Percentiles rank a stretch among this genome's conserved stretches.
Evolutionary conservation across 345 rosid genomes (phyloP).

Genomic region (Laguncularia racemosa): DNA sequence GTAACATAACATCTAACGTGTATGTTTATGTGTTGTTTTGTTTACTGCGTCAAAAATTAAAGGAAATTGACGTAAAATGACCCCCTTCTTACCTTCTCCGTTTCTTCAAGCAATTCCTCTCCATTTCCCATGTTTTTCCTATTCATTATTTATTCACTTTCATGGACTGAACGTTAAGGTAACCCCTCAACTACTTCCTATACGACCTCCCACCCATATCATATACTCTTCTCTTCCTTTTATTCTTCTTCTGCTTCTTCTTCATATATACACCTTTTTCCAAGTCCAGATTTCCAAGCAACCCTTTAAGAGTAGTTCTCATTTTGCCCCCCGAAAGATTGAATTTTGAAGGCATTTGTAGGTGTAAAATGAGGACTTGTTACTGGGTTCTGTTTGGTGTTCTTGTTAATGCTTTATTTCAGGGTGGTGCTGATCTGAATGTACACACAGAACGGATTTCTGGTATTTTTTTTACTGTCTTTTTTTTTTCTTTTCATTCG

Average conservation of each 20-base stretch:
- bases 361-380: conserved; percentile 27
- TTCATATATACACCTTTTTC: conserved; percentile 26
- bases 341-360: conserved; percentile 1
- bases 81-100: conserved; percentile 23
- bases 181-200: conserved; percentile 61
- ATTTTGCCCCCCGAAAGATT: not conserved
- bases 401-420: conserved; percentile 18
- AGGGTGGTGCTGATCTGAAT: conserved; percentile 27
- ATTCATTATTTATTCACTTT: conserved; percentile 16
- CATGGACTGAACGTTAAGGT: conserved; percentile 46
- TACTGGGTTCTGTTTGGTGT: conserved; percentile 24
- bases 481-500: not conserved
- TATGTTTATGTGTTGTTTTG: too few relatives aligned
- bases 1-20: too few relatives aligned
- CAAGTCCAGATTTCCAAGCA: conserved; percentile 13
- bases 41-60: too few relatives aligned
- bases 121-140: conserved; percentile 15
- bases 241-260: conserved; percentile 1
- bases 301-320: conserved; percentile 17
- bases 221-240: too few relatives aligned
- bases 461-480: conserved; percentile 25
- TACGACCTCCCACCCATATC: conserved; percentile 61
- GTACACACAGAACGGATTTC: conserved; percentile 69
- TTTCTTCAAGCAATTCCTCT: conserved; percentile 67
- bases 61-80: too few relatives aligned